These are phyloP conservation scores for Eucalyptus pauciflora DNA, from an alignment of 345 rosid species.

Conservation along the genomic window DNA sequence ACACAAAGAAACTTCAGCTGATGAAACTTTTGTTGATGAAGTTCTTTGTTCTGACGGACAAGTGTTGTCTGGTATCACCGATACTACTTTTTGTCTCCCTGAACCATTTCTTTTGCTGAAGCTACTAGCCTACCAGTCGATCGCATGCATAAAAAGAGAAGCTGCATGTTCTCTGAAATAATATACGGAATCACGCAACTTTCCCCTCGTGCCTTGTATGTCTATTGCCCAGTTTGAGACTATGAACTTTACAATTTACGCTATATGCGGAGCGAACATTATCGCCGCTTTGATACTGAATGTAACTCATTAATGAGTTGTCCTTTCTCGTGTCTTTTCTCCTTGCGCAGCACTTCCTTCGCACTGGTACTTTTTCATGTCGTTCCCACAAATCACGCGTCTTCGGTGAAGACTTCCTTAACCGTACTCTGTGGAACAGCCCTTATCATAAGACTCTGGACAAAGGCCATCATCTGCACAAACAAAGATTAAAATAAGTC, in stretches of 20 bases:
- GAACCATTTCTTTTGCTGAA: neutral
- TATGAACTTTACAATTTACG: neutral
- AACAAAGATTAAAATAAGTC: neutral
- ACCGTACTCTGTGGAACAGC: conserved; percentile 5
- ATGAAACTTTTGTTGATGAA: neutral
- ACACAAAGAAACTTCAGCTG: neutral
- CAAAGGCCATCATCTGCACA: conserved; percentile 60
- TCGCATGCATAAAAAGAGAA: neutral
- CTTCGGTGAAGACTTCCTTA: neutral
- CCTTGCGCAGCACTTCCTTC: neutral
- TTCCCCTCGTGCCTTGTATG: neutral
- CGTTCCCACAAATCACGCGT: neutral
- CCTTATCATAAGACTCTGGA: conserved; percentile 54
- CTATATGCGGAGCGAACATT: neutral
- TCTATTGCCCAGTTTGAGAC: neutral
- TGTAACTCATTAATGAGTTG: neutral
- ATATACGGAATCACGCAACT: neutral
- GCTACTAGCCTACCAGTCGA: neutral
- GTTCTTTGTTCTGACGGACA: neutral
- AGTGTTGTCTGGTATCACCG: neutral
- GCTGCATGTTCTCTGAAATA: neutral
- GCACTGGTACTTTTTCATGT: neutral
- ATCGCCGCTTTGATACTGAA: neutral
- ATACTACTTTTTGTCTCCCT: neutral
- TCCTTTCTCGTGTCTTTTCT: neutral